phyloP scores from a whole-genome alignment of 2,329 filamentous ascomycete species.

The Aspergillus costaricaensis region DNA sequence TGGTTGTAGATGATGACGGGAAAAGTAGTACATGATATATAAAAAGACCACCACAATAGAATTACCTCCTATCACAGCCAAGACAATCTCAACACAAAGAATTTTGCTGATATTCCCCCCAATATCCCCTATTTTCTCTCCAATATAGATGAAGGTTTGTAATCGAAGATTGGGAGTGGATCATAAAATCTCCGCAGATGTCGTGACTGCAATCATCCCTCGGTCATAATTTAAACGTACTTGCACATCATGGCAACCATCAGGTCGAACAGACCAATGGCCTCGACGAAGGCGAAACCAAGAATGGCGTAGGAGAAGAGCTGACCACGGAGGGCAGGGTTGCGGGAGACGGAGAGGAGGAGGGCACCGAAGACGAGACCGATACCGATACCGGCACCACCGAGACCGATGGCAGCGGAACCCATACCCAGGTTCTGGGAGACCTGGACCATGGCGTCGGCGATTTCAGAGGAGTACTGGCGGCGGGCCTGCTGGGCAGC shows the following conservation, averaged over 20 bases:
- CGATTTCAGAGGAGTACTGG: constrained; percentile 85
- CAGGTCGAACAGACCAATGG: constrained; percentile 75
- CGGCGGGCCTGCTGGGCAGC: constrained; percentile 64
- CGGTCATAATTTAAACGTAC: constrained; percentile 59
- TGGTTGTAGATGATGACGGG: constrained; percentile 25
- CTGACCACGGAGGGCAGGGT: constrained; percentile 91
- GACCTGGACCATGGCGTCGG: constrained; percentile 81
- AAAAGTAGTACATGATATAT: constrained; percentile 35
- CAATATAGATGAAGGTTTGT: neutral
- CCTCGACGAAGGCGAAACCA: constrained; percentile 93
- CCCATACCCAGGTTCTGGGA: constrained; percentile 91
- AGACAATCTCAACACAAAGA: constrained; percentile 4
- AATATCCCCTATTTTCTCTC: neutral
- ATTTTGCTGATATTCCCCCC: constrained; percentile 4
- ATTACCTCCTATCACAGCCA: constrained; percentile 20
- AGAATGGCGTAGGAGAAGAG: constrained; percentile 96
- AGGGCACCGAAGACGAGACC: constrained; percentile 91
- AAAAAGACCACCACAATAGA: constrained; percentile 30
- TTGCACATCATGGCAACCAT: constrained; percentile 95
- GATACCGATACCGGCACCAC: constrained; percentile 71
- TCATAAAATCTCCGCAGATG: constrained; percentile 2
- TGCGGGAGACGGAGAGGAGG: constrained; percentile 86
- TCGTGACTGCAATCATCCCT: constrained; percentile 3
- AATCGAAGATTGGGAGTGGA: neutral
- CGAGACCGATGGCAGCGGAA: constrained; percentile 86